Percentiles rank a stretch among this genome's conserved stretches.
Conservation (phyloP, 805 yeast genomes). For the Jamesozyma rosinii region DNA sequence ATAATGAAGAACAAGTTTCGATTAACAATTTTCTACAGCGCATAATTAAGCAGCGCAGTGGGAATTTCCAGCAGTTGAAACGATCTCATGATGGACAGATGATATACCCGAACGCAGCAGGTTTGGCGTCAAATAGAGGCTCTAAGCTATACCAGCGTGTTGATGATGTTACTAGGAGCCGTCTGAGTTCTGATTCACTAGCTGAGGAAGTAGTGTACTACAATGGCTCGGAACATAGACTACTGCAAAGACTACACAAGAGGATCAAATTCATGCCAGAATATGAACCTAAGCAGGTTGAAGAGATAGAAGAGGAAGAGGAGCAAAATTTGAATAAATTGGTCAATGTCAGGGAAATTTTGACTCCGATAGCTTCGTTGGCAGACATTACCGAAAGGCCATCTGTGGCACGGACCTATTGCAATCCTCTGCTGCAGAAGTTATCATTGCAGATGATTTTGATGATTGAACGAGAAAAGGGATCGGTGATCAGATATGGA, state of each 20-base stretch:
- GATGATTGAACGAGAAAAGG: slow-evolving; percentile 72
- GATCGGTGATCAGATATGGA: slow-evolving; percentile 59
- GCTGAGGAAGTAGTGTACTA: slow-evolving; percentile 28
- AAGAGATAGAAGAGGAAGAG: slow-evolving; percentile 28
- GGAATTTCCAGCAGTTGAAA: slow-evolving; percentile 27
- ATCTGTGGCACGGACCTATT: slow-evolving; percentile 58
- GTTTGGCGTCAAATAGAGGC: slow-evolving; percentile 44
- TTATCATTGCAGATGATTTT: slow-evolving; percentile 69
- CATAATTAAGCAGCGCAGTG: slow-evolving; percentile 26
- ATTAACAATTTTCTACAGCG: slow-evolving; percentile 22
- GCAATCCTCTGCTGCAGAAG: slow-evolving; percentile 42
- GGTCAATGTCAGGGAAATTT: slow-evolving; percentile 46
- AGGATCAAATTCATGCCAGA: slow-evolving; percentile 21
- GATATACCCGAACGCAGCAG: slow-evolving; percentile 23
- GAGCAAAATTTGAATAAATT: slow-evolving; percentile 40
- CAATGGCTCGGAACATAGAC: slow-evolving; percentile 31
- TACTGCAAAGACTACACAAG: slow-evolving; percentile 21
- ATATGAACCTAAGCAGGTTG: slow-evolving; percentile 7
- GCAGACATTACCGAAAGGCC: slow-evolving; percentile 68
- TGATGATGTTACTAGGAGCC: slow-evolving; percentile 37
- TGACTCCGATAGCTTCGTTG: slow-evolving; percentile 75
- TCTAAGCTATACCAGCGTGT: slow-evolving; percentile 47
- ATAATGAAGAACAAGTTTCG: slow-evolving; percentile 9
- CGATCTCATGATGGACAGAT: slow-evolving; percentile 20
- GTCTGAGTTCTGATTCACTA: slow-evolving; percentile 29